Conservation (phyloP, 1,139 yeast genomes). For the Suhomyces bokatorum region DNA sequence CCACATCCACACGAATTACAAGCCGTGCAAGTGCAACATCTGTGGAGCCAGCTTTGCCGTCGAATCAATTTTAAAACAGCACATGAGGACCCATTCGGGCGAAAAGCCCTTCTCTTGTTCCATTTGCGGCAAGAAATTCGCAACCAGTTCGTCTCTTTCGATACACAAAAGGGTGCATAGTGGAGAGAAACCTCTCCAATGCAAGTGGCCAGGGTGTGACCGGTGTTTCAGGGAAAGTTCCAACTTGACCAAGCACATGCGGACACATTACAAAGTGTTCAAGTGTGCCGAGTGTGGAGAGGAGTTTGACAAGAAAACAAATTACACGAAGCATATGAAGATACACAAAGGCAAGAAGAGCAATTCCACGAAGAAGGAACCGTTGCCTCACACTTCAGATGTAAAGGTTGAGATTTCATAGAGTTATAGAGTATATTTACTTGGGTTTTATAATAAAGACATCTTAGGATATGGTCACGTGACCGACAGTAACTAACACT, state of each 20-base stretch:
- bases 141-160: slow-evolving; percentile 55
- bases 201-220: slow-evolving; percentile 79
- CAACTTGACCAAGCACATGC: slow-evolving; percentile 85
- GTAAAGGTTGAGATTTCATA: slow-evolving; percentile 1
- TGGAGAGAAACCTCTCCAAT: slow-evolving; percentile 74
- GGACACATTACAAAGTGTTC: slow-evolving; percentile 55
- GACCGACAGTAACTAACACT: no score
- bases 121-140: slow-evolving; percentile 51
- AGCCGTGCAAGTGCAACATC: slow-evolving; percentile 67
- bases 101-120: slow-evolving; percentile 58
- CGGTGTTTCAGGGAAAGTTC: slow-evolving; percentile 88
- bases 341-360: slow-evolving; percentile 17
- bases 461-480: not conserved
- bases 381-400: not conserved
- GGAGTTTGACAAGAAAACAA: slow-evolving; percentile 49
- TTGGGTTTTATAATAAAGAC: no score
- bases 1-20: slow-evolving; percentile 82
- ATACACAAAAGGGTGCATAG: slow-evolving; percentile 57
- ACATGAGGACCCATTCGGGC: slow-evolving; percentile 84
- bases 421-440: not conserved
- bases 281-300: slow-evolving; percentile 54
- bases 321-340: slow-evolving; percentile 42
- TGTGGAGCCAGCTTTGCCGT: slow-evolving; percentile 75
- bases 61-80: slow-evolving; percentile 67
- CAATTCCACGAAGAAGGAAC: not conserved